Percentiles rank a stretch among this genome's conserved stretches.
Conservation (phyloP, 495 filamentous ascomycete species). For the Penicillium ucsense region DNA sequence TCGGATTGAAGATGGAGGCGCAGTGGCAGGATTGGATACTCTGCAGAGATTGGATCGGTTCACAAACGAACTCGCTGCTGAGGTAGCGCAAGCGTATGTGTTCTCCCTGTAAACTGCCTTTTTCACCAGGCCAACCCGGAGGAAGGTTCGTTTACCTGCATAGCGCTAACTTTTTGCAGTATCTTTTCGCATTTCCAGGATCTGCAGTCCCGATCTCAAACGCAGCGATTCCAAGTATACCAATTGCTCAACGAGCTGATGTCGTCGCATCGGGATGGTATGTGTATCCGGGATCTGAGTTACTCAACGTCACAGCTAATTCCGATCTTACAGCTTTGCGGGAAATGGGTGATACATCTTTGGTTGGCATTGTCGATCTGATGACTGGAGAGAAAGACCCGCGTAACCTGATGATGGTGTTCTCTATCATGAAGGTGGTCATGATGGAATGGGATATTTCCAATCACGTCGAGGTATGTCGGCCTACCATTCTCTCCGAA, state of each 20-base stretch:
- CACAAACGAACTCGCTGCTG: slow-evolving; percentile 36
- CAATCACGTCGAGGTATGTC: slow-evolving; percentile 48
- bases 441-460: slow-evolving; percentile 67
- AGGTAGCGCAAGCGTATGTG: slow-evolving; percentile 41
- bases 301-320: neutral
- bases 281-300: slow-evolving; percentile 10
- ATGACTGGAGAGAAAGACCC: slow-evolving; percentile 72
- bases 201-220: slow-evolving; percentile 53
- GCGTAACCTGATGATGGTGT: slow-evolving; percentile 68
- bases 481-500: neutral
- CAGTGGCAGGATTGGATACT: slow-evolving; percentile 38
- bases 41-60: slow-evolving; percentile 41
- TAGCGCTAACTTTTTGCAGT: slow-evolving; percentile 21
- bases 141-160: too few species aligned
- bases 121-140: neutral
- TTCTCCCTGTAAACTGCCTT: neutral
- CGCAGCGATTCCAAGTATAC: slow-evolving; percentile 53
- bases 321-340: slow-evolving; percentile 34
- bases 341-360: slow-evolving; percentile 47
- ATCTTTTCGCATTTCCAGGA: slow-evolving; percentile 44
- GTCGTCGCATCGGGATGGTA: slow-evolving; percentile 51
- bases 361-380: slow-evolving; percentile 54
- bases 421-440: slow-evolving; percentile 61
- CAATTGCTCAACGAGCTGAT: slow-evolving; percentile 57
- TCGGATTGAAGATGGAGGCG: slow-evolving; percentile 51